phyloP scores from a whole-genome alignment of 2,329 filamentous ascomycete genomes.

The Cladosporium halotolerans region DNA sequence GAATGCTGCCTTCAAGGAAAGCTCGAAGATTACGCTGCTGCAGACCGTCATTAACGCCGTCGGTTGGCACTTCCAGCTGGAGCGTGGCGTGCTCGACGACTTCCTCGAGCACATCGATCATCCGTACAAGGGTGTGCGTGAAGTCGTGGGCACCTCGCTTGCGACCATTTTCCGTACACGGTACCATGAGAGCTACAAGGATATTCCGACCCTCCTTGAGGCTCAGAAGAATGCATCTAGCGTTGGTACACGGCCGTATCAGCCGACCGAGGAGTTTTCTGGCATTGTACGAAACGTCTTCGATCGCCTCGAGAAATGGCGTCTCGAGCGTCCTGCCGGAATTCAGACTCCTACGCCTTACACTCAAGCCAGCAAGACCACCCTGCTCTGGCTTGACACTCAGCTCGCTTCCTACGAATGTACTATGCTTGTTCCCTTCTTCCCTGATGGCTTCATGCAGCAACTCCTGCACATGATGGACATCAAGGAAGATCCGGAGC shows the following conservation, averaged over 20 bases:
- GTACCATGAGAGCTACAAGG: conserved; percentile 88
- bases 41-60: conserved; percentile 81
- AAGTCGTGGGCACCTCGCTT: conserved; percentile 86
- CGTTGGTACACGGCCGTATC: conserved; percentile 77
- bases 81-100: conserved; percentile 80
- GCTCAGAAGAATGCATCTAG: conserved; percentile 74
- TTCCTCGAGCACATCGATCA: conserved; percentile 91
- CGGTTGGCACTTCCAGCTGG: conserved; percentile 93
- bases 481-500: conserved; percentile 93
- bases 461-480: conserved; percentile 99
- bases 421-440: conserved; percentile 83
- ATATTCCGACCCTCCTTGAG: conserved; percentile 68
- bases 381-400: conserved; percentile 88
- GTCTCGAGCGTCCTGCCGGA: conserved; percentile 72
- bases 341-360: conserved; percentile 92
- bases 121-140: conserved; percentile 93
- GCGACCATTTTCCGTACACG: conserved; percentile 82
- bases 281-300: conserved; percentile 71
- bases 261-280: conserved; percentile 67
- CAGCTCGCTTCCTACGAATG: conserved; percentile 90
- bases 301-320: conserved; percentile 75
- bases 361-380: conserved; percentile 92
- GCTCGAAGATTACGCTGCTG: conserved; percentile 86
- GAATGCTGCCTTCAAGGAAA: conserved; percentile 98
- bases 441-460: conserved; percentile 81